A percentile compares a stretch with the other conserved stretches of the same genome.
phyloP scores from a whole-genome alignment of 2,329 filamentous ascomycete genomes.

The Xylaria digitata region DNA sequence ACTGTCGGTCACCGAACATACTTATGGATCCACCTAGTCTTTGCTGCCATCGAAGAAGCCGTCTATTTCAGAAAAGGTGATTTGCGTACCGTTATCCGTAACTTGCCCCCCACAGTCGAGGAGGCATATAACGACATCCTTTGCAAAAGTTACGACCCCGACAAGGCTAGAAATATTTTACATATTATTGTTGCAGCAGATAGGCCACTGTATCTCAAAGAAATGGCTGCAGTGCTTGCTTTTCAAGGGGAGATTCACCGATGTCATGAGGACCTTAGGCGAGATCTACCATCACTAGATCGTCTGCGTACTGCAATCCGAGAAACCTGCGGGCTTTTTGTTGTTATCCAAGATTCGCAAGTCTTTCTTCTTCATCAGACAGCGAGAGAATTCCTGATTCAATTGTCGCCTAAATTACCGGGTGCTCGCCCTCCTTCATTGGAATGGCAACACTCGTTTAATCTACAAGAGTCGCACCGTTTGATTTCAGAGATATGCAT shows the following conservation, averaged over 20 bases:
- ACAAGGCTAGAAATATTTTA: conserved; percentile 49
- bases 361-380: conserved; percentile 38
- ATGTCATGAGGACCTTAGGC: conserved; percentile 52
- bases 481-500: conserved; percentile 34
- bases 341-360: conserved; percentile 25
- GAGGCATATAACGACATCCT: conserved; percentile 54
- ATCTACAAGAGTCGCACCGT: conserved; percentile 29
- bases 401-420: background rate
- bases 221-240: conserved; percentile 50
- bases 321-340: conserved; percentile 37
- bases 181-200: conserved; percentile 47
- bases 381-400: conserved; percentile 35
- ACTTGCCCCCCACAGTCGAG: conserved; percentile 45
- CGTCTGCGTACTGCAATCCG: conserved; percentile 16
- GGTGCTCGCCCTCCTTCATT: background rate
- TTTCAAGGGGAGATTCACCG: conserved; percentile 56
- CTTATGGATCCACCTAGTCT: conserved; percentile 43
- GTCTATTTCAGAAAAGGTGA: too few species aligned
- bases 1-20: conserved; percentile 42
- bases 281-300: background rate
- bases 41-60: conserved; percentile 31
- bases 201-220: conserved; percentile 50
- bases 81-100: conserved; percentile 18
- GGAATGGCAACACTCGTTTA: conserved; percentile 32
- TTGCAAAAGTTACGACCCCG: conserved; percentile 41